Conservation (phyloP, 78 protist genomes). For the Tieghemostelium lacteum region DNA sequence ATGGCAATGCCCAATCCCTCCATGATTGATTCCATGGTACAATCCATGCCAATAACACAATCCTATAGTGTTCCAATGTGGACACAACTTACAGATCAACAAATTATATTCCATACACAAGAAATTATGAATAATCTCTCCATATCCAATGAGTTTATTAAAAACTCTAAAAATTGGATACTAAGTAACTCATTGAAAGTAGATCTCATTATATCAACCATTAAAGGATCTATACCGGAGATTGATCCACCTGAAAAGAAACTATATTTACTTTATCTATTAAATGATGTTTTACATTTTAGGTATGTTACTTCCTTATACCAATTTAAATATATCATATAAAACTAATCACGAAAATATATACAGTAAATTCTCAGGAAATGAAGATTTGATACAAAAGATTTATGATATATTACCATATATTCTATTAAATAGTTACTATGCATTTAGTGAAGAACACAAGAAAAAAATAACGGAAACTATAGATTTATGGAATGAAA, state of each 20-base stretch:
- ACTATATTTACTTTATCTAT: slow-evolving; percentile 12
- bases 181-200: slow-evolving; percentile 1
- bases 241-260: slow-evolving; percentile 10
- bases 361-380: background rate
- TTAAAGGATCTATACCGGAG: background rate
- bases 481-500: slow-evolving; percentile 22
- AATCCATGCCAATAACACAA: no score
- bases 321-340: background rate
- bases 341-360: background rate
- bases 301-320: background rate
- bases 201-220: background rate
- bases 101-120: no score
- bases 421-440: slow-evolving; percentile 9
- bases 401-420: slow-evolving; percentile 19
- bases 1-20: no score
- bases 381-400: background rate
- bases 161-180: slow-evolving; percentile 17
- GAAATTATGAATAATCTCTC: slow-evolving; percentile 3
- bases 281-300: slow-evolving; percentile 25
- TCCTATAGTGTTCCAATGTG: no score
- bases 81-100: no score
- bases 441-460: background rate
- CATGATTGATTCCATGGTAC: no score
- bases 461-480: background rate
- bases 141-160: background rate